Conservation (phyloP, 768 basidiomycete species). For the Kwoniella mangroviensis region DNA sequence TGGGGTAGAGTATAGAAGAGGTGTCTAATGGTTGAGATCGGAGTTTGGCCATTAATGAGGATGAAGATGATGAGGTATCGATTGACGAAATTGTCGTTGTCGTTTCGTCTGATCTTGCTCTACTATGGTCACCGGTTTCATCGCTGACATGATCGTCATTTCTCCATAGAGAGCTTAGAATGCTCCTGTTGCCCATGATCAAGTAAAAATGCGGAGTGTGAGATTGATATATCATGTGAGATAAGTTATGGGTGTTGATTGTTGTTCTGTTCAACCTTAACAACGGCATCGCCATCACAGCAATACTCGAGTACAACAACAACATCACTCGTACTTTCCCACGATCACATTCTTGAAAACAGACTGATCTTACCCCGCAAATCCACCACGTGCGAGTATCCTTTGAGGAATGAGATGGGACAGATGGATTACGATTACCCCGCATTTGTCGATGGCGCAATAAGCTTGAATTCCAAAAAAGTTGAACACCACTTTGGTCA, state of each 20-base stretch:
- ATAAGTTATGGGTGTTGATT: too few species aligned
- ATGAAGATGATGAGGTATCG: neutral
- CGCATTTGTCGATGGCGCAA: conserved; percentile 18
- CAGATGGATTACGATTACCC: conserved; percentile 4
- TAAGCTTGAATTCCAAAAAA: conserved; percentile 19
- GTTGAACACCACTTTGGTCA: neutral
- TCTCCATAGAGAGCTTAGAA: conserved; percentile 21
- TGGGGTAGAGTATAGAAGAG: conserved; percentile 24
- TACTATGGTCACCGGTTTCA: neutral
- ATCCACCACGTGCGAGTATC: neutral
- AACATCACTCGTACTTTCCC: too few species aligned
- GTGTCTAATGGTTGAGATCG: conserved; percentile 25
- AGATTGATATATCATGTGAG: too few species aligned
- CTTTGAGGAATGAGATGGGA: neutral
- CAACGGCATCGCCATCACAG: too few species aligned
- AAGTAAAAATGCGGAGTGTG: too few species aligned
- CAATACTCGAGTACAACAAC: too few species aligned
- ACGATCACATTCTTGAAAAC: too few species aligned
- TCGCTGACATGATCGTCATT: conserved; percentile 7
- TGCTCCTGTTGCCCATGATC: conserved; percentile 12
- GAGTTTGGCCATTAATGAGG: conserved; percentile 14
- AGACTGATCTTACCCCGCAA: neutral
- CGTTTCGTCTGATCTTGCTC: conserved; percentile 1
- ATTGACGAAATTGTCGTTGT: neutral
- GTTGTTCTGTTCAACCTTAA: too few species aligned